Conservation (phyloP, 1,284 basidiomycete species). For the Chalciporus sp. region DNA sequence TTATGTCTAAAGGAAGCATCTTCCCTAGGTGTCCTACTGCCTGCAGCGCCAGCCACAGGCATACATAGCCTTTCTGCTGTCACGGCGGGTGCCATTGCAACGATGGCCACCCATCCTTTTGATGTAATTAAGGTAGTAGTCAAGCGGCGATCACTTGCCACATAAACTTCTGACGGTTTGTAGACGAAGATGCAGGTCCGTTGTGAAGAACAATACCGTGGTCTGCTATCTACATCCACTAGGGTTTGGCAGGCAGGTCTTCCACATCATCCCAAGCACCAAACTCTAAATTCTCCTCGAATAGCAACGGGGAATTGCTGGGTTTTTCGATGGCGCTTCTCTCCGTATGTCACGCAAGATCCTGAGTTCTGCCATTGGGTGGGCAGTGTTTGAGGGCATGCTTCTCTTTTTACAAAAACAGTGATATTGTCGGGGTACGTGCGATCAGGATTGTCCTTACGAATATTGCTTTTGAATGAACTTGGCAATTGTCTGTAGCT, state of each 20-base stretch:
- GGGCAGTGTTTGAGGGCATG: slow-evolving; percentile 89
- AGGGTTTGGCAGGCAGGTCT: slow-evolving; percentile 69
- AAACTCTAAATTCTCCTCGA: background rate
- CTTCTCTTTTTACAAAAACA: slow-evolving; percentile 59
- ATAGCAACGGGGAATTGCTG: slow-evolving; percentile 74
- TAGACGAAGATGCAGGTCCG: slow-evolving; percentile 89
- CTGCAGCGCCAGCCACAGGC: slow-evolving; percentile 43
- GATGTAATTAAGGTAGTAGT: slow-evolving; percentile 80
- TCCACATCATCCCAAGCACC: background rate
- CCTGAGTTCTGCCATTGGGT: slow-evolving; percentile 88
- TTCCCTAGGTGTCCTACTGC: slow-evolving; percentile 35
- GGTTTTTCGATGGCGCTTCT: slow-evolving; percentile 87
- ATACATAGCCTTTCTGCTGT: slow-evolving; percentile 70
- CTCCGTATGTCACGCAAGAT: slow-evolving; percentile 87
- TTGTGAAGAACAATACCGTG: slow-evolving; percentile 69
- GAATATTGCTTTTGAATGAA: slow-evolving; percentile 82
- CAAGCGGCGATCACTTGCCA: slow-evolving; percentile 8
- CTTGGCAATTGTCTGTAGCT: slow-evolving; percentile 95
- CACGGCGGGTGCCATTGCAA: slow-evolving; percentile 79
- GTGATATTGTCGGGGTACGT: slow-evolving; percentile 9
- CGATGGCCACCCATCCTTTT: slow-evolving; percentile 84
- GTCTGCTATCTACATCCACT: slow-evolving; percentile 61
- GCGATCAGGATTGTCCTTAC: slow-evolving; percentile 23
- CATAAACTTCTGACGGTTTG: slow-evolving; percentile 13
- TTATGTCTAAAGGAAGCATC: slow-evolving; percentile 9